Percentiles rank a stretch among this genome's conserved stretches.
phyloP scores from a whole-genome alignment of 192 early-diverging fungal genomes.

The Backusella westeae region DNA sequence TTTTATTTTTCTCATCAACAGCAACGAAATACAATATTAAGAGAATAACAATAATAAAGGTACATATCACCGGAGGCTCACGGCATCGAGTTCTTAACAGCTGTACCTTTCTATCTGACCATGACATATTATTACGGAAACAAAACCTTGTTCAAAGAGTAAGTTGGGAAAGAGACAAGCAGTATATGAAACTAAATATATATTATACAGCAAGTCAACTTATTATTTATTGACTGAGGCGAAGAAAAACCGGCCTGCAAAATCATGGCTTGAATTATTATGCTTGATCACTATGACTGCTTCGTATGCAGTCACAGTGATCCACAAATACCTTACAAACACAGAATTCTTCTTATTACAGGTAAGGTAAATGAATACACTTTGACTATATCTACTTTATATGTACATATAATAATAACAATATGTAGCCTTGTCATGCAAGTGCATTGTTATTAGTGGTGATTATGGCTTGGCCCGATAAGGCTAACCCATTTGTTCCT shows the following conservation, averaged over 20 bases:
- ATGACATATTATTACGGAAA: constrained; percentile 38
- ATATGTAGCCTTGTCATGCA: constrained; percentile 47
- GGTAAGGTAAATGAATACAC: constrained; percentile 15
- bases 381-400: background rate
- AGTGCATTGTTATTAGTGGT: constrained; percentile 43
- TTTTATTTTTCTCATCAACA: background rate
- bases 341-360: constrained; percentile 44
- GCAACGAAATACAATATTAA: background rate
- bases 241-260: background rate
- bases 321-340: constrained; percentile 39
- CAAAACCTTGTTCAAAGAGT: constrained; percentile 17
- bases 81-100: constrained; percentile 43
- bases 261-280: constrained; percentile 9
- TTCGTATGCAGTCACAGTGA: constrained; percentile 36
- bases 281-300: constrained; percentile 27
- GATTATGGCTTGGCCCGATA: constrained; percentile 39
- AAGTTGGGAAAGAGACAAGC: background rate
- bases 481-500: constrained; percentile 31
- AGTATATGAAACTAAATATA: background rate
- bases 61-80: constrained; percentile 52
- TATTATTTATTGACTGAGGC: background rate
- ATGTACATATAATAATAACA: background rate
- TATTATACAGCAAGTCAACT: background rate
- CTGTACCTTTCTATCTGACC: constrained; percentile 32
- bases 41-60: constrained; percentile 24